These are phyloP conservation scores for Sporisorium iseilematis-ciliati DNA, from an alignment of 1,284 basidiomycete genomes.

Conservation along the genomic window DNA sequence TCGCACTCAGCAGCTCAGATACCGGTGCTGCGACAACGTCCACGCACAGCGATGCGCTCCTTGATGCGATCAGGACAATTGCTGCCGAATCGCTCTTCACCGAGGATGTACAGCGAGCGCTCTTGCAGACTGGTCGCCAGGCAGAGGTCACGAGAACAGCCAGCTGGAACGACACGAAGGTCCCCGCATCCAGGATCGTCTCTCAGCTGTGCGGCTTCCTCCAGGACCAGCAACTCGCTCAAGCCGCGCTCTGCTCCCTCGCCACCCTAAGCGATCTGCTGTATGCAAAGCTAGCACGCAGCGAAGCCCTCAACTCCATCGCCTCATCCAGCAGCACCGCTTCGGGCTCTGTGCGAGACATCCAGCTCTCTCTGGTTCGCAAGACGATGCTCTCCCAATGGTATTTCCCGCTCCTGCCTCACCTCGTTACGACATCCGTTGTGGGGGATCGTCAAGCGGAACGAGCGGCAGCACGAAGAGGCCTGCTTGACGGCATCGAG, in stretches of 20 bases:
- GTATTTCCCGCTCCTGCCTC: slow-evolving; percentile 34
- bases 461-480: slow-evolving; percentile 23
- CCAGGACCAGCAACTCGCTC: slow-evolving; percentile 9
- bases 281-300: slow-evolving; percentile 23
- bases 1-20: neutral
- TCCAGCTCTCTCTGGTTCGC: slow-evolving; percentile 38
- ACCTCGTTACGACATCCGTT: slow-evolving; percentile 7
- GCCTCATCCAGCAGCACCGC: slow-evolving; percentile 21
- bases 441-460: neutral
- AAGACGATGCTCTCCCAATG: slow-evolving; percentile 46
- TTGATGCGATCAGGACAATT: slow-evolving; percentile 26
- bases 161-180: slow-evolving; percentile 23
- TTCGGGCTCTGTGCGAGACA: slow-evolving; percentile 31
- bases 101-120: slow-evolving; percentile 30
- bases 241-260: slow-evolving; percentile 20
- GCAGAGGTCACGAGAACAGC: slow-evolving; percentile 8
- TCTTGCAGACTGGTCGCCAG: slow-evolving; percentile 33
- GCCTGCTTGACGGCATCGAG: slow-evolving; percentile 39
- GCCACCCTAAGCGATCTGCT: slow-evolving; percentile 19
- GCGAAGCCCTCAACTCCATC: slow-evolving; percentile 37
- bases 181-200: slow-evolving; percentile 6
- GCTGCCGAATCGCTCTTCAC: slow-evolving; percentile 50
- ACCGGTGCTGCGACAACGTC: neutral
- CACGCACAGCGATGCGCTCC: neutral
- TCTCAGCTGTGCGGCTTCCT: slow-evolving; percentile 16